phyloP scores from a whole-genome alignment of 176 grass and related monocot genomes.

The Eremochloa ophiuroides region DNA sequence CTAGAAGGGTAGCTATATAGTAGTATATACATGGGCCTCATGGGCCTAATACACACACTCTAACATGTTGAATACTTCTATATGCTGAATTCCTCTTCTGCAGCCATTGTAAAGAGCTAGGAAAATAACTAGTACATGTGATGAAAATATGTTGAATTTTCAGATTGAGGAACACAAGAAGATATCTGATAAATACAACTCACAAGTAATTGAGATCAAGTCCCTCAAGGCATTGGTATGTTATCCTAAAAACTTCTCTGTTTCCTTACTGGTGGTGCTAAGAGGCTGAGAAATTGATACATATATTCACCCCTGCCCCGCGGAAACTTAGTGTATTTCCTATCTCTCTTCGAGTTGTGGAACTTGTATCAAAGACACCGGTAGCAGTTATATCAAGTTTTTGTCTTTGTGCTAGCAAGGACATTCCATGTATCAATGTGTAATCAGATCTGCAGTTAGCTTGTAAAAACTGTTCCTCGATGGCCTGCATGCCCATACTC shows the following conservation, averaged over 20 bases:
- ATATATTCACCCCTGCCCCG: constrained; percentile 8
- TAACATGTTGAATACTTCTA: too few species aligned
- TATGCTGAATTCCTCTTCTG: not conserved
- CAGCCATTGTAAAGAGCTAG: constrained; percentile 11
- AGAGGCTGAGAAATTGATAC: not conserved
- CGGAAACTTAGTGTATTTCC: not conserved
- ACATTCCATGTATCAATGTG: not conserved
- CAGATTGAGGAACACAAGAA: constrained; percentile 68
- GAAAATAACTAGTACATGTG: constrained; percentile 19
- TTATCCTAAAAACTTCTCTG: constrained; percentile 19
- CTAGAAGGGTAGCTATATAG: too few species aligned
- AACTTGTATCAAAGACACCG: not conserved
- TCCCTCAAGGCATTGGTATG: constrained; percentile 83
- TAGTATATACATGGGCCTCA: too few species aligned
- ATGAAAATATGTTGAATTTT: constrained; percentile 46
- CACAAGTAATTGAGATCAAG: constrained; percentile 64
- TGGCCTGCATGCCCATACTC: not conserved
- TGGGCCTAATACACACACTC: too few species aligned
- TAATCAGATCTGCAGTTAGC: constrained; percentile 22
- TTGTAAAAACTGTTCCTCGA: not conserved
- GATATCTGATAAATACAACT: constrained; percentile 52
- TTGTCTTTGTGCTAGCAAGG: not conserved
- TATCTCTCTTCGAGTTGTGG: not conserved
- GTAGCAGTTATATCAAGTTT: constrained; percentile 16
- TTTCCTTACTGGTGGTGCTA: not conserved